Conservation (phyloP, 495 filamentous ascomycete genomes). For the Amniculicola lignicola region DNA sequence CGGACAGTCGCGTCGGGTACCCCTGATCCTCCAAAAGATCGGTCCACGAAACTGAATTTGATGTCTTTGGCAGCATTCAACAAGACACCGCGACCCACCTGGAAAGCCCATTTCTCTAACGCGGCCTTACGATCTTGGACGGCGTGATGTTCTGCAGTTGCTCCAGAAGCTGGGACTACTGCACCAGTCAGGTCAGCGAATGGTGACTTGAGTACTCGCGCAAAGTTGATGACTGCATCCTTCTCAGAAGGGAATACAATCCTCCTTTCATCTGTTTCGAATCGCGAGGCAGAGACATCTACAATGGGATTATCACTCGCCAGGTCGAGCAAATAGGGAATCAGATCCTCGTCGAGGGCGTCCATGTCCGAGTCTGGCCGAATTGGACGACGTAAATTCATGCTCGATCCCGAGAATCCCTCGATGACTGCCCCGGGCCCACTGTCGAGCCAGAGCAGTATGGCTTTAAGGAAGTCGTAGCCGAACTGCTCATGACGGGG, state of each 20-base stretch:
- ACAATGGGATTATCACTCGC: constrained; percentile 50
- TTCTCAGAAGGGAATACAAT: constrained; percentile 54
- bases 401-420: constrained; percentile 52
- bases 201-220: constrained; percentile 50
- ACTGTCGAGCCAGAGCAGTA: constrained; percentile 60
- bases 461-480: constrained; percentile 66
- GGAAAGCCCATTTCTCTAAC: constrained; percentile 58
- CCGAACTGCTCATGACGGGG: constrained; percentile 49
- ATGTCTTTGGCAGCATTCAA: constrained; percentile 59
- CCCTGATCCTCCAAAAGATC: constrained; percentile 60
- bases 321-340: constrained; percentile 57
- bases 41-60: constrained; percentile 58
- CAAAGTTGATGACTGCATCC: constrained; percentile 58
- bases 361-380: constrained; percentile 47
- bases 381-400: constrained; percentile 52
- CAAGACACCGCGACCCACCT: constrained; percentile 60
- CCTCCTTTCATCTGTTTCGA: constrained; percentile 54
- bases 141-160: background rate
- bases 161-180: constrained; percentile 31
- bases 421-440: constrained; percentile 52
- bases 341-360: constrained; percentile 55
- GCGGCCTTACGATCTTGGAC: constrained; percentile 42
- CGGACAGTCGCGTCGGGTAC: constrained; percentile 33
- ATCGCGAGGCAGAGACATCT: constrained; percentile 59
- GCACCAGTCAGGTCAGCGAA: constrained; percentile 50